Evolutionary conservation across 805 yeast species (phyloP), one percentile per base, ranked within the genome.

Genomic region (Yarrowia yakushimensis): DNA sequence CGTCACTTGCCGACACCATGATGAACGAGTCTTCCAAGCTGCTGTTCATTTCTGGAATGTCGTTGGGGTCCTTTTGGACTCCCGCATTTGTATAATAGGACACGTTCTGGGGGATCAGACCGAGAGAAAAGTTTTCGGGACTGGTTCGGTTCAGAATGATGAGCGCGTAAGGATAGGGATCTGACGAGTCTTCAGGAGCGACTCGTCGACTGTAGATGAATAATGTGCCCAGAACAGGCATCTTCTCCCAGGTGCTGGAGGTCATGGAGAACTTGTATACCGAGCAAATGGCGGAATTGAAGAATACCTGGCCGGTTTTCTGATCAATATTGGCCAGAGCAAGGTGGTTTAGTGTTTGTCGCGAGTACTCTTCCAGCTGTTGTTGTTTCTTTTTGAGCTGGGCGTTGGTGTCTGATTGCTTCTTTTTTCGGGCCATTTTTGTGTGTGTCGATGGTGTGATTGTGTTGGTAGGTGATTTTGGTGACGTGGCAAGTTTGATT

Each of bases 231-330:
- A 75, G 76, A 62, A 71, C 71, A 60, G 74, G 66, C 27, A 69
- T 64, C 66, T 74, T 76, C 39, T 73, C 76, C 79, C 79, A 76
- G 63, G 70, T 71, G 18, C 69, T 71, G 3, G 65, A 46, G 11
- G 65, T 70, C 15, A 70, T 50, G 52, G 73, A 69, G 66, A 72
- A 77, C 65, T 73, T 67, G 68, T 77, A 77, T 10, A 76, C 74
- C 27, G 74, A 76, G 65, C 79, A 76, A 30, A 76, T 75, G 2
- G 78, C 66, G 7, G 78, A 74, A n/a, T 73, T 69, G 65, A 69
- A 70, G 28, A 74, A 68, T 20, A 77, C 67, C 61, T 73, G 71
- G 27, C 72, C 72, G n/a, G 74, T 62, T 15, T 66, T 57, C 4
- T 75, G 73, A 65, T 77, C 79, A 65, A 75, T 76, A 30, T 70